Base-by-base conservation (phyloP, 2,329 filamentous ascomycete genomes). In the Huntiella omanensis region DNA sequence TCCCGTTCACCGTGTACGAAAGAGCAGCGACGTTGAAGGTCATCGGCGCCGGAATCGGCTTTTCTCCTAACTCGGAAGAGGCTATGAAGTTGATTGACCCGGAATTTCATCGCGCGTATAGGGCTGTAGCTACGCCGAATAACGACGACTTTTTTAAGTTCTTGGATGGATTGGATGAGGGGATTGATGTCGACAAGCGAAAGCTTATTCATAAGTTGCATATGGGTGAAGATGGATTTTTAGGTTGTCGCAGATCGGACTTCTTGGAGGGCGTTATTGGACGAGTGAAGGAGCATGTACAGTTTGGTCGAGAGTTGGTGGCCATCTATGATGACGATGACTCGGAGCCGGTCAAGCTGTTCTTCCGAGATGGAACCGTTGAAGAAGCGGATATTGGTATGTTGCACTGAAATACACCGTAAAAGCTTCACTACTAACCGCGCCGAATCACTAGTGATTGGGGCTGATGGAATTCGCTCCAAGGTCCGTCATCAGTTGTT, bases 401-500 rank as follows among this genome's bases (percentile, higher is more conserved):
- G 38, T 22, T 15, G 10, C 19, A 10, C 7, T 5, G 12, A n/a
- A 4, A 19, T 1, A 32, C 12, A 36, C 3, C 3, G 13, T 40
- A 22, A 12, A 4, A 19, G 16, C 3, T 19, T 19, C 16, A 16
- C 1, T n/a, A 22, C 37, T 47, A 5, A 36, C 37, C 13, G 13
- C 10, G 8, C 34, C 5, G 51, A 47, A 3, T 37, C 33, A n/a
- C 40, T 51, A 57, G 68, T 75, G 0, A 62, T 80, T 47, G 75
- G 72, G 4, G 77, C 73, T 54, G 77, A 81, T 57, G 77, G 77
- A 0, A 75, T 81, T 54, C 74, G 74, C 55, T 75, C 71, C 1
- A 60, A 63, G 3, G 63, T 70, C 2, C 63, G 77, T 5, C 55
- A 67, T 28, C 55, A 71, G 11, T 56, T 80, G 4, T 59, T 78